Conservation (phyloP, 2,329 filamentous ascomycete genomes). For the Paradendryphiella salina region DNA sequence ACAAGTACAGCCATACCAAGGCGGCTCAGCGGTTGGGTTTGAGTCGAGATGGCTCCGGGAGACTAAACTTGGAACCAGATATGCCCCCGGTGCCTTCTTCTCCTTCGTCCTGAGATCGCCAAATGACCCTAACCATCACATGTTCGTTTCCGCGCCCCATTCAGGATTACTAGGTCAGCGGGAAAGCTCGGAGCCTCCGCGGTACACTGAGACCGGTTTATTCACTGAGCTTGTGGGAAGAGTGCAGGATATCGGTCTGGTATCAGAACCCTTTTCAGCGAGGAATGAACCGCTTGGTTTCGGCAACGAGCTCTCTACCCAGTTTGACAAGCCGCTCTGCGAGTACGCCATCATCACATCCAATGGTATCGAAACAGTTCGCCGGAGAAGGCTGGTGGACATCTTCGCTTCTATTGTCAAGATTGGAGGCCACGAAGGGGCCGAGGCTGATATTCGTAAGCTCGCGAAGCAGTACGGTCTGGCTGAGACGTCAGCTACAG, state of each 20-base stretch:
- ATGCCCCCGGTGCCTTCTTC: constrained; percentile 88
- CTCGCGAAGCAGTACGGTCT: constrained; percentile 87
- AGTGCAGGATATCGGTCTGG: constrained; percentile 76
- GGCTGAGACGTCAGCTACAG: constrained; percentile 85
- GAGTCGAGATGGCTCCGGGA: constrained; percentile 34
- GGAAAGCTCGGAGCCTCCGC: constrained; percentile 57
- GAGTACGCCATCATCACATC: constrained; percentile 93
- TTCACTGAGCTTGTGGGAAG: constrained; percentile 76
- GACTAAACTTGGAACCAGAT: constrained; percentile 60
- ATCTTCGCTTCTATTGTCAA: constrained; percentile 84
- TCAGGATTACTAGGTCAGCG: constrained; percentile 74
- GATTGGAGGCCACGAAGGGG: constrained; percentile 72
- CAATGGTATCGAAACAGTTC: constrained; percentile 83
- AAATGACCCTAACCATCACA: constrained; percentile 62
- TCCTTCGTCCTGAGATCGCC: constrained; percentile 72
- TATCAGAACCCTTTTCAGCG: constrained; percentile 67
- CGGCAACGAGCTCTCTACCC: constrained; percentile 93
- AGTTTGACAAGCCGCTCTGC: constrained; percentile 79
- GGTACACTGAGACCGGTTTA: constrained; percentile 77
- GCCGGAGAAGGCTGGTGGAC: constrained; percentile 82
- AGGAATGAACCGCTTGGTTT: constrained; percentile 74
- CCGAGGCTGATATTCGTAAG: constrained; percentile 78
- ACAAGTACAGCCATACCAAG: constrained; percentile 40
- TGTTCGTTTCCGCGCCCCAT: constrained; percentile 88
- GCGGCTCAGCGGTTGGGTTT: constrained; percentile 29